A percentile compares a stretch with the other conserved stretches of the same genome.
These are phyloP conservation scores for Leonotis leonurus DNA, from an alignment of 257 asterid genomes.

Conservation along the genomic window DNA sequence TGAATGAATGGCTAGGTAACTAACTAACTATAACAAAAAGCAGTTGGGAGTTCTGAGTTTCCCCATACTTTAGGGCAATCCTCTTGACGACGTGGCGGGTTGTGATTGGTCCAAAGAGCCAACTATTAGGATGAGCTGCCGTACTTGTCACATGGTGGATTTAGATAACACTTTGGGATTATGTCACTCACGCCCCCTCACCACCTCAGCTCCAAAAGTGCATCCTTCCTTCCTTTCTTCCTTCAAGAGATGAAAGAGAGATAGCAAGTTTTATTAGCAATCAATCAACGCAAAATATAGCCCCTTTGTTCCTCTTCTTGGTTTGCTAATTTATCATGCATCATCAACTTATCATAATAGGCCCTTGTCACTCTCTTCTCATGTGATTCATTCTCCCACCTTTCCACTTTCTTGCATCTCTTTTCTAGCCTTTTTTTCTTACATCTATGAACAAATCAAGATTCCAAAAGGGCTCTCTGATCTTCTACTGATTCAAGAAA, in stretches of 20 bases:
- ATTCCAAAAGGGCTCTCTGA: slow-evolving; percentile 5
- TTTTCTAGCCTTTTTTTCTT: neutral
- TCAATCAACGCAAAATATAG: slow-evolving; percentile 19
- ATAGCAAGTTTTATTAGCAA: slow-evolving; percentile 23
- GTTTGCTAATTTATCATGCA: slow-evolving; percentile 1
- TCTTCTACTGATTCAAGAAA: slow-evolving; percentile 24
- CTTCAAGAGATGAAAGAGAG: slow-evolving; percentile 17
- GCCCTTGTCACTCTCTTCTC: slow-evolving; percentile 21
- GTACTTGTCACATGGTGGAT: slow-evolving; percentile 26
- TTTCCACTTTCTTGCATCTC: neutral
- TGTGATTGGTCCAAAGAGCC: slow-evolving; percentile 16
- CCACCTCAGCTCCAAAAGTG: slow-evolving; percentile 57
- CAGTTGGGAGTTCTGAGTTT: slow-evolving; percentile 14
- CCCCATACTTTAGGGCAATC: slow-evolving; percentile 32
- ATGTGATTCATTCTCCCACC: slow-evolving; percentile 36
- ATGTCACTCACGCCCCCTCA: slow-evolving; percentile 17
- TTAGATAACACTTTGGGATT: slow-evolving; percentile 34
- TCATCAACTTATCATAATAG: slow-evolving; percentile 8
- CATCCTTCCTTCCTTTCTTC: neutral
- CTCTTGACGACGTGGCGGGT: slow-evolving; percentile 27
- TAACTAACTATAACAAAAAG: neutral
- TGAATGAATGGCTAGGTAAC: too few relatives aligned
- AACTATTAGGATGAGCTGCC: slow-evolving; percentile 37
- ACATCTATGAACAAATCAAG: neutral
- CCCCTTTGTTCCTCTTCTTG: neutral